Evolutionary conservation across 169 alveolate species (phyloP), one percentile per base, ranked within the genome.

Genomic region (Cystoisospora suis): DNA sequence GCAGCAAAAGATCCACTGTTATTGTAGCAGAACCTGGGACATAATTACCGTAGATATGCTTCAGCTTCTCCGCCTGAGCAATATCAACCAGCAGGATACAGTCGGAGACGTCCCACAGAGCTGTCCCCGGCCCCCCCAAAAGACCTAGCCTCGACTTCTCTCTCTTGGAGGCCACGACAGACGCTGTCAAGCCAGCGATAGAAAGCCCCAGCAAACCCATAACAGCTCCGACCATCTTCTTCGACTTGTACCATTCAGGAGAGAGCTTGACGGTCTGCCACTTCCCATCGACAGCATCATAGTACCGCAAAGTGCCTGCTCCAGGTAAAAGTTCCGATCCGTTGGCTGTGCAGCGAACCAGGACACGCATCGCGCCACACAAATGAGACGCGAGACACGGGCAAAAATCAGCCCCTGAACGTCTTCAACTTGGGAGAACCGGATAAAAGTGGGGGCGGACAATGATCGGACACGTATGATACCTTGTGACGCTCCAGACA

Each of bases 1-100:
- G 77, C 5, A 15, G 77, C 38, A 15, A 44, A n/a, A 5, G 44
- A 44, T 65, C 77, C 5, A 65, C 77, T 36, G 34, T 20, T 36
- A 65, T 36, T 65, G 45, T 12, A 36, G 77, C 77, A n/a, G 77
- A 65, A 7, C 77, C 77, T n/a, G 42, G 77, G 4, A 65, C 77
- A 17, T 32, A 65, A 44, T 36, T 65, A 44, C 77, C 77, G 44
- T 12, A 65, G n/a, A 65, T 12, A 3, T 15, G 2, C 77, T 65
- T 65, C 7, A 1, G 77, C 36, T 36, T 1, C 77, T 65, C 45
- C 42, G 77, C 77, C n/a, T n/a, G 77, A 23, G 23, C 77, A 1
- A 65, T 44, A 44, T 65, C 77, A 3, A 65, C 77, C 0, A 65
- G 44, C 6, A 65, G 40, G 15, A n/a, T n/a, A 44, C 77, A 65